A percentile compares a stretch with the other conserved stretches of the same genome.
Conservation (phyloP, 495 filamentous ascomycete species). For the Trichoderma asperelloides region DNA sequence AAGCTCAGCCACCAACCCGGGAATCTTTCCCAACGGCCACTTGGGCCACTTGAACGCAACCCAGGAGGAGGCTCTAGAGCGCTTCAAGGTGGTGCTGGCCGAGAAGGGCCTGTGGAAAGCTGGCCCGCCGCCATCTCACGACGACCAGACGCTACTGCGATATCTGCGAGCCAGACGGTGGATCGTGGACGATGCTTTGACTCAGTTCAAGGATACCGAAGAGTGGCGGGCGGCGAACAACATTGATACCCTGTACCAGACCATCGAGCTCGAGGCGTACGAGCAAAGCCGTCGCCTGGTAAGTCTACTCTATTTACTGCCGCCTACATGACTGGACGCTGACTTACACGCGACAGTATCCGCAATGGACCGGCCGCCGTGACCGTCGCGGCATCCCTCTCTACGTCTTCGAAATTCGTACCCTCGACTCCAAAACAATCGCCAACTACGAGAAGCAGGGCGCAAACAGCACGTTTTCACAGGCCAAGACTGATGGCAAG, state of each 20-base stretch:
- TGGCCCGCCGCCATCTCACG: conserved; percentile 51
- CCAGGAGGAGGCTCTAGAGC: conserved; percentile 53
- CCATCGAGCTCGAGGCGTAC: conserved; percentile 74
- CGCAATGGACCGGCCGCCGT: conserved; percentile 83
- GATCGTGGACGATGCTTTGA: conserved; percentile 61
- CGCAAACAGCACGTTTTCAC: conserved; percentile 42
- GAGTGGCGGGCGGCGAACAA: conserved; percentile 75
- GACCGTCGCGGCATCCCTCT: conserved; percentile 81
- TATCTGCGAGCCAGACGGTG: conserved; percentile 74
- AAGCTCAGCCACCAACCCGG: background rate
- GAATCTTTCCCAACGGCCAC: conserved; percentile 50
- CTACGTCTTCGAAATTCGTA: conserved; percentile 78
- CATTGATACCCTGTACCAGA: conserved; percentile 63
- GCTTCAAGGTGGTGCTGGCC: conserved; percentile 59
- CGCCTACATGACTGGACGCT: conserved; percentile 1
- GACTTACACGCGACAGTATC: conserved; percentile 51
- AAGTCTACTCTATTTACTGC: conserved; percentile 18
- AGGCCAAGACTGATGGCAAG: conserved; percentile 48
- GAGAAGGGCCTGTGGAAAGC: conserved; percentile 59
- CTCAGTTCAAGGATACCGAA: conserved; percentile 82
- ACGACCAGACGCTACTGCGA: conserved; percentile 77
- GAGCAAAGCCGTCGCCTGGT: conserved; percentile 70
- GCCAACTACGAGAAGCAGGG: conserved; percentile 58
- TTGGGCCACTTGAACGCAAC: conserved; percentile 60
- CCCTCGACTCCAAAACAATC: conserved; percentile 73